These are phyloP conservation scores for Hibiscus syriacus DNA, from an alignment of 345 rosid species.

Conservation along the genomic window DNA sequence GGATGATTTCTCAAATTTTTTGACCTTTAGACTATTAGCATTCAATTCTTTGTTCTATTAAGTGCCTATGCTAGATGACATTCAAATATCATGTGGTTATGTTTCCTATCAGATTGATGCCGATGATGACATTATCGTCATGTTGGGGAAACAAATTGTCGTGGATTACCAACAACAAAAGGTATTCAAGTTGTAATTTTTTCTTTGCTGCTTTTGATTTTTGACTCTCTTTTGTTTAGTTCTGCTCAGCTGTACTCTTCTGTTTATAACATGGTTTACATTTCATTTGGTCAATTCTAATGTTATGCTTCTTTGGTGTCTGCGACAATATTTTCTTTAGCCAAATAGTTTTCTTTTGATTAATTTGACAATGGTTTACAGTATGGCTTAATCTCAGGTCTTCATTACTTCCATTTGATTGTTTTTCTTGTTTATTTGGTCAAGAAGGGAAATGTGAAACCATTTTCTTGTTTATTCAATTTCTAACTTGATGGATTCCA, in stretches of 20 bases:
- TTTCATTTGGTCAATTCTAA: not conserved
- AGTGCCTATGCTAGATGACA: not conserved
- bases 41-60: not conserved
- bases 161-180: slow-evolving; percentile 65
- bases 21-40: not conserved
- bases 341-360: not conserved
- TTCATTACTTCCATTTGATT: not conserved
- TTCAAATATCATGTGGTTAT: not conserved
- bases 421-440: slow-evolving; percentile 1
- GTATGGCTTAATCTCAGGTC: not conserved
- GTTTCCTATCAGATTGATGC: slow-evolving; percentile 55
- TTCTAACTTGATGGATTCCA: not conserved
- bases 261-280: not conserved
- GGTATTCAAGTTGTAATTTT: slow-evolving; percentile 34
- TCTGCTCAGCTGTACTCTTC: not conserved
- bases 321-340: not conserved
- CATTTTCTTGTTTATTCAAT: not conserved
- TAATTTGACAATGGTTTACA: not conserved
- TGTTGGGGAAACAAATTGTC: slow-evolving; percentile 65
- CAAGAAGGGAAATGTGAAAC: not conserved
- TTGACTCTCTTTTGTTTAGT: not conserved
- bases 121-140: slow-evolving; percentile 52
- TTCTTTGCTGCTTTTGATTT: slow-evolving; percentile 10
- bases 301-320: not conserved
- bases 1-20: not conserved